Evolutionary conservation across 345 rosid species (phyloP), one percentile per base, ranked within the genome.

Genomic region (Linum usitatissimum): DNA sequence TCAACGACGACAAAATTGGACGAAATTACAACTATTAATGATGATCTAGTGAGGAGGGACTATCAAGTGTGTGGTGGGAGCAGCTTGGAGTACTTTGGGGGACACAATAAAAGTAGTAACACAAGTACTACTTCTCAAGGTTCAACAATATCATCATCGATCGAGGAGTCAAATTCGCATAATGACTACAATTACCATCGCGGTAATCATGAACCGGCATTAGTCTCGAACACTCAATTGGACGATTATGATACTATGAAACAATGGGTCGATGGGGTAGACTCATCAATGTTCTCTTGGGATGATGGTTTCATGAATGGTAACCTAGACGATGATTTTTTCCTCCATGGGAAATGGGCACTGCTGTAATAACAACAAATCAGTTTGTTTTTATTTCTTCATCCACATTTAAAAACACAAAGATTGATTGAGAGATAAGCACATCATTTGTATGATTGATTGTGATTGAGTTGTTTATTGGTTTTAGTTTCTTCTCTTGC

Each of bases 211-310:
- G 4, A 45, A 6, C 51, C 7, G 10, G 8, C 17, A 45, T 14
- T 13, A 45, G 51, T 10, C 10, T 45, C 15, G 10, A 45, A 45
- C 15, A 15, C 51, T 45, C 51, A 45, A 45, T 45, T 45, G 2
- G 51, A 45, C 1, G 51, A 45, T 45, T 45, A 45, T 45, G 74
- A 71, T 28, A 68, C 72, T 23, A 21, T 78, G 54, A 73, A 73
- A 31, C 83, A 81, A 53, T 80, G 85, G 86, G 71, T 81, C 66
- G 85, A 80, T 39, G 68, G 81, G 65, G 79, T 71, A 42, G 91
- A 86, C 70, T 83, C 89, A 57, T 83, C 89, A 57, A 64, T 83
- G 34, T 70, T 87, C 30, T 73, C 80, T 15, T 86, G 93, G 97
- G 87, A 85, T 58, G 62, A 85, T 58, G 62, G 66, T 36, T 81